Evolutionary conservation across 148 eudicot species (phyloP).

Genomic region (Chenopodium berlandieri): DNA sequence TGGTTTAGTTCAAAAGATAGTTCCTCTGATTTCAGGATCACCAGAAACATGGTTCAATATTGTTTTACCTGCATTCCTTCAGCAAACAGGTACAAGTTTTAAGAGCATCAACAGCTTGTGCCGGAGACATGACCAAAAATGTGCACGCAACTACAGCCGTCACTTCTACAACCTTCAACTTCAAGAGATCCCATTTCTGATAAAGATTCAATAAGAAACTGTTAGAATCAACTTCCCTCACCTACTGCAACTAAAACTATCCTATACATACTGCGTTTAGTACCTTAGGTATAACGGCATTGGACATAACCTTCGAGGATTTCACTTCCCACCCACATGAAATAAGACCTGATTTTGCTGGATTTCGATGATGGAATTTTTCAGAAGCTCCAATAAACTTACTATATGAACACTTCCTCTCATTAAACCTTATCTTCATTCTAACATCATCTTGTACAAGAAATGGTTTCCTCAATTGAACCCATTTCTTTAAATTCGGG

Average conservation of each 20-base stretch:
- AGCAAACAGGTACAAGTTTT: constrained; percentile 89
- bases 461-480: constrained; percentile 33
- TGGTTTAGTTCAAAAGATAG: background rate
- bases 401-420: constrained; percentile 28
- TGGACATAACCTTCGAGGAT: constrained; percentile 28
- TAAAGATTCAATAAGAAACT: constrained; percentile 15
- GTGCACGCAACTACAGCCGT: constrained; percentile 53
- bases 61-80: constrained; percentile 88
- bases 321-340: constrained; percentile 29
- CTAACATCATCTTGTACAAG: constrained; percentile 30
- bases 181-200: constrained; percentile 30
- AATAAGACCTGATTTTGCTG: constrained; percentile 34
- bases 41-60: background rate
- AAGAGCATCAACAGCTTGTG: constrained; percentile 92
- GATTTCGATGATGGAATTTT: constrained; percentile 22
- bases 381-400: constrained; percentile 32
- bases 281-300: constrained; percentile 45
- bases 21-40: background rate
- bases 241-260: constrained; percentile 1
- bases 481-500: constrained; percentile 32
- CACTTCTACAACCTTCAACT: constrained; percentile 40
- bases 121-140: constrained; percentile 67
- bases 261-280: constrained; percentile 1
- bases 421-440: constrained; percentile 38
- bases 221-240: constrained; percentile 3